Base-by-base conservation (phyloP, 2,329 filamentous ascomycete genomes). In the Xylariaceae sp. region DNA sequence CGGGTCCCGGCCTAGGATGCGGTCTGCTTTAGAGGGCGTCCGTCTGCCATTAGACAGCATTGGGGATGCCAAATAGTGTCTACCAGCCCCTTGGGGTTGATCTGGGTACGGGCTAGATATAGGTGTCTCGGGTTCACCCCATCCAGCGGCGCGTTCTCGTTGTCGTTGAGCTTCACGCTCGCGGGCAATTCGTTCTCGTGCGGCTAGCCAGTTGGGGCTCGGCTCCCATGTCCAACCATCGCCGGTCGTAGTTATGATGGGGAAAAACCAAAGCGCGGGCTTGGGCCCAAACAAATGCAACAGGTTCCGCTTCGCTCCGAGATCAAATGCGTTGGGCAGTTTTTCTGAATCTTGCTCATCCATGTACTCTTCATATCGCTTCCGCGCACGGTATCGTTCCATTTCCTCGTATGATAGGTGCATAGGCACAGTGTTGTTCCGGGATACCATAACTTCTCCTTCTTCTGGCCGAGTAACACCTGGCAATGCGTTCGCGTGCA, bases 221-320 rank as follows among this genome's bases (percentile, higher is more conserved):
- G 92, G 83, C 65, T 97, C 92, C 94, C 94, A 99, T 37, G 80
- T 81, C 93, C 93, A 99, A 18, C 94, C 94, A 70, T 99, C 91
- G 27, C 93, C 93, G 0, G 85, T 89, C 2, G 92, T 96, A 67
- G 89, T 97, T 71, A 83, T 85, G 39, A 97, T 76, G 0, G 94
- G 94, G 1, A 97, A 57, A 23, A 80, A 75, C 93, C 94, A 97
- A 7, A 94, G 77, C 21, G 83, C 72, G 1, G 85, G 86, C 1
- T 77, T 83, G 0, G 84, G 82, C 0, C 94, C 94, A 61, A 99
- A 91, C 2, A 99, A 81, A 69, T 96, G 90, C 1, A 75, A 68
- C 4, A 97, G 72, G 69, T 99, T 99, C 35, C 81, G 82, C 53
- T 82, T 85, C 81, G 87, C 88, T 54, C 94, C 94, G 2, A 96